phyloP scores from a whole-genome alignment of 352 stramenopile genomes.

The Pythium graminicola region DNA sequence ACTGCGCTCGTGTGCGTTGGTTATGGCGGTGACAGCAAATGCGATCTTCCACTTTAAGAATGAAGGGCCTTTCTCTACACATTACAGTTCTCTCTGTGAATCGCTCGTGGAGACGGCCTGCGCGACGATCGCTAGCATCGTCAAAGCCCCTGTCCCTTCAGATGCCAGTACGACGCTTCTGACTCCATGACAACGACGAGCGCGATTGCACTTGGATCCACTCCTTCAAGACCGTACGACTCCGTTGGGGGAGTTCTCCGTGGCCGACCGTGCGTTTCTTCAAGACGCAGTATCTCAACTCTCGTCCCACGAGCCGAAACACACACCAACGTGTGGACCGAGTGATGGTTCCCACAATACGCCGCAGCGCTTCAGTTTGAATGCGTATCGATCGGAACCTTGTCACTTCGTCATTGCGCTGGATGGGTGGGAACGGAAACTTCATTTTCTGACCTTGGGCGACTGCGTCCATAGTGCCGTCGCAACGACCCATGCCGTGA shows the following conservation, averaged over 20 bases:
- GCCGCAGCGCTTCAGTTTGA: constrained; percentile 35
- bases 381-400: constrained; percentile 9
- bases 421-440: constrained; percentile 33
- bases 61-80: constrained; percentile 27
- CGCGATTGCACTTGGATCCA: constrained; percentile 13
- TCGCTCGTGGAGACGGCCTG: constrained; percentile 20
- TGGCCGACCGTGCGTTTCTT: background rate
- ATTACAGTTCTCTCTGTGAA: constrained; percentile 24
- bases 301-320: background rate
- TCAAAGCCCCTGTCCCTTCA: too few relatives aligned
- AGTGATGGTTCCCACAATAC: constrained; percentile 43
- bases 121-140: constrained; percentile 16
- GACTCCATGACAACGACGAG: background rate
- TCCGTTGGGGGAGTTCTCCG: constrained; percentile 11
- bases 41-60: constrained; percentile 43
- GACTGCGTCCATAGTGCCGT: constrained; percentile 36
- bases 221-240: constrained; percentile 5
- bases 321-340: constrained; percentile 5
- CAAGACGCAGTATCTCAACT: background rate
- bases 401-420: constrained; percentile 37
- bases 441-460: constrained; percentile 27
- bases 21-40: constrained; percentile 18
- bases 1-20: too few relatives aligned
- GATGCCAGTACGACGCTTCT: background rate
- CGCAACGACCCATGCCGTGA: constrained; percentile 18